Conservation (phyloP, 2,329 filamentous ascomycete genomes). For the Neofusicoccum laricinum region DNA sequence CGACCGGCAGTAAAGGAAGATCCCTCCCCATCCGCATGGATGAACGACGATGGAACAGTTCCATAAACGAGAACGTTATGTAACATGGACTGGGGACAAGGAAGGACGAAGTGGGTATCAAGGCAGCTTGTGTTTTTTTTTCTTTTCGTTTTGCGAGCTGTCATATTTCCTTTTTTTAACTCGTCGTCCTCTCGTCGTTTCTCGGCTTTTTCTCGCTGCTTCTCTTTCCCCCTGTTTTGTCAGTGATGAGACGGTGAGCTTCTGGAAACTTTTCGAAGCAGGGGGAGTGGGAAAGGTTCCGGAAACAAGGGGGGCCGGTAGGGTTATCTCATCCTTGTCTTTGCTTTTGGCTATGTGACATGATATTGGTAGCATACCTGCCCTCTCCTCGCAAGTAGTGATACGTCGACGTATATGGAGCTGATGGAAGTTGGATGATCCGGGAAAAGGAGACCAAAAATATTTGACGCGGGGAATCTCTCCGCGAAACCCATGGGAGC, state of each 20-base stretch:
- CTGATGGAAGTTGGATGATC: background rate
- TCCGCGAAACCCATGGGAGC: background rate
- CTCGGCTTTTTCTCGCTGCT: background rate
- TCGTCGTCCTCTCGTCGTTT: background rate
- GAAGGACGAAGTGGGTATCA: background rate
- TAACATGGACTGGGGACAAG: background rate
- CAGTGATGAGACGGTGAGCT: background rate
- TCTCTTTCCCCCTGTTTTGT: background rate
- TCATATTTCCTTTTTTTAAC: background rate
- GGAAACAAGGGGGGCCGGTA: background rate
- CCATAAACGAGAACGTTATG: background rate
- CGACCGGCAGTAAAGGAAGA: background rate
- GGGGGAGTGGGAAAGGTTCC: background rate
- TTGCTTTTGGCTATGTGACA: constrained; percentile 7
- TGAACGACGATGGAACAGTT: background rate
- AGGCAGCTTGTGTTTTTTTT: background rate
- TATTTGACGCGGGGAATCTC: background rate
- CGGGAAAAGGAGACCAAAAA: background rate
- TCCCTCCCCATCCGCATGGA: background rate
- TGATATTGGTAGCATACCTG: constrained; percentile 7
- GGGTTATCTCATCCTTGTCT: background rate
- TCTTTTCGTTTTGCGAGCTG: background rate
- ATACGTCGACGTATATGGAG: background rate
- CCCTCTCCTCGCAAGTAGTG: background rate
- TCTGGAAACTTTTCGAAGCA: background rate